Evolutionary conservation across 2,329 filamentous ascomycete species (phyloP), one percentile per base, ranked within the genome.

Genomic region (Lasiodiplodia citricola): DNA sequence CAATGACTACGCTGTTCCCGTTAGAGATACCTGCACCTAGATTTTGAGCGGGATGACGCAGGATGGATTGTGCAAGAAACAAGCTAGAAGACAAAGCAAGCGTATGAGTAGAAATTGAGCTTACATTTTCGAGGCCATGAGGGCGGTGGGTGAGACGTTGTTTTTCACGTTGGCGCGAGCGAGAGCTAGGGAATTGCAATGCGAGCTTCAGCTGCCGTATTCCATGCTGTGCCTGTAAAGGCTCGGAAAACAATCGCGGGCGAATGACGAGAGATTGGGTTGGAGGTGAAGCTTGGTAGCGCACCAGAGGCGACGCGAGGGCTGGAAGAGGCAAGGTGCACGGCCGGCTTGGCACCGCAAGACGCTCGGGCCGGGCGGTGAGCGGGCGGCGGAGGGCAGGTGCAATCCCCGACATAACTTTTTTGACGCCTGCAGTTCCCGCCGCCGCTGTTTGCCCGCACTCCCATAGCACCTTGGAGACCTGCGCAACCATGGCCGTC

Each of bases 1-100:
- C 96, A 70, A 97, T 83, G 50, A 97, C 93, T 74, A 96, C 90
- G 69, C 91, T 93, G 71, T 38, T 64, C 47, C 47, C 23, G 47
- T 64, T 16, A 52, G 44, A 64, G 13, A 31, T 18, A n/a, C 11
- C 60, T 51, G 23, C n/a, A 37, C 4, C 5, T 13, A 11, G 47
- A 3, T 6, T 18, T n/a, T 51, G 41, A 37, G 41, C 14, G 21
- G 23, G 25, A 14, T 7, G 10, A 23, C 41, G 47, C n/a, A 16
- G 35, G 2, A 28, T 11, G 25, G 11, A 23, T 16, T 14, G 4
- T 6, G 28, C 4, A 25, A 25, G 41, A 23, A 28, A 38, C 18
- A 35, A 50, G 11, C 1, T 4, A 35, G 55, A 38, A 23, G 21
- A 28, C 21, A 11, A 16, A n/a, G 7, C 38, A 16, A 25, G 18